These are phyloP conservation scores for Lactifluus hygrophoroides DNA, from an alignment of 768 basidiomycete genomes.

Conservation along the genomic window DNA sequence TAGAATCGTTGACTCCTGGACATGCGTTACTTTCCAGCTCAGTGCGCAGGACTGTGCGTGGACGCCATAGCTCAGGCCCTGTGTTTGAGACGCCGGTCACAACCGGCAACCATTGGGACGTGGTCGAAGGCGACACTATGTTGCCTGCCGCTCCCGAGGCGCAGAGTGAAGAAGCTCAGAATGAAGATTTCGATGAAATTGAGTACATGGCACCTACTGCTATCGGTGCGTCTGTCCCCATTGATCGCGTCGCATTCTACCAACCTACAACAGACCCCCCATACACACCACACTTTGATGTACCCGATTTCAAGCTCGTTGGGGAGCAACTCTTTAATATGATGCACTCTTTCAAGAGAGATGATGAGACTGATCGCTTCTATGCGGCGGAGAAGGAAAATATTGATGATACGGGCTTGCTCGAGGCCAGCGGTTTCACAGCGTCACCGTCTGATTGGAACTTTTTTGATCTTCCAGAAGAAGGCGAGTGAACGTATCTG, in stretches of 20 bases:
- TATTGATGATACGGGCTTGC: conserved; percentile 11
- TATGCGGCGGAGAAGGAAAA: conserved; percentile 20
- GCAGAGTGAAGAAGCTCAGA: conserved; percentile 18
- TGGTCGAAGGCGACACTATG: conserved; percentile 44
- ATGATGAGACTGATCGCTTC: conserved; percentile 27
- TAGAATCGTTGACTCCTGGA: conserved; percentile 27
- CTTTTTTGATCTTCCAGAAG: conserved; percentile 7
- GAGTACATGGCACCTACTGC: too few species aligned
- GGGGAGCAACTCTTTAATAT: conserved; percentile 32
- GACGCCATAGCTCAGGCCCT: conserved; percentile 41
- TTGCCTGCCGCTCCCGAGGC: conserved; percentile 23
- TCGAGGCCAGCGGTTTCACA: conserved; percentile 12
- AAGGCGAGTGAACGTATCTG: conserved; percentile 7
- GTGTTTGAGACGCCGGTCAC: conserved; percentile 58
- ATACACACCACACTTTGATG: conserved; percentile 40
- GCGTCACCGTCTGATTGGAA: conserved; percentile 11
- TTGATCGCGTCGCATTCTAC: not conserved
- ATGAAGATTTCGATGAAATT: conserved; percentile 37
- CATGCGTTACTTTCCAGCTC: conserved; percentile 58
- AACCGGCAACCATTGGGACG: conserved; percentile 66
- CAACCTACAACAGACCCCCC: conserved; percentile 29
- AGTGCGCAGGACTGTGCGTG: conserved; percentile 52
- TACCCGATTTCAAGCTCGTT: conserved; percentile 40
- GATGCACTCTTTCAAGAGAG: conserved; percentile 29
- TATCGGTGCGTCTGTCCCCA: conserved; percentile 31